A percentile compares a stretch with the other conserved stretches of the same genome.
Conservation (phyloP, 768 basidiomycete species). For the Pleurotus tuoliensis region DNA sequence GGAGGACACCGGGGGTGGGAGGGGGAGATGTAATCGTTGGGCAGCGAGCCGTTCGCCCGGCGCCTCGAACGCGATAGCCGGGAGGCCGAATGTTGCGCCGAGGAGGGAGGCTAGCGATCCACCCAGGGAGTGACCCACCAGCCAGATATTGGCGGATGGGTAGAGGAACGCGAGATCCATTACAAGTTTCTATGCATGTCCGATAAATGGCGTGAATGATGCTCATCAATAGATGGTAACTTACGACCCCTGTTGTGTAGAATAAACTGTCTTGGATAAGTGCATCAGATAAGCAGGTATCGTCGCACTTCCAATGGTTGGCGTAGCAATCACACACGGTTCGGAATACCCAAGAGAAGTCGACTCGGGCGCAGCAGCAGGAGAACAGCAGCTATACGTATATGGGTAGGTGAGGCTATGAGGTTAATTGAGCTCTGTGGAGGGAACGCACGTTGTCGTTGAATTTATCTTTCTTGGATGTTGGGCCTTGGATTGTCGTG, state of each 20-base stretch:
- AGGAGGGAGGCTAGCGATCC: slow-evolving; percentile 87
- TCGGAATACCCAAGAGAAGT: slow-evolving; percentile 79
- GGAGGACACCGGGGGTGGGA: slow-evolving; percentile 55
- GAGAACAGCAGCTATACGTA: slow-evolving; percentile 53
- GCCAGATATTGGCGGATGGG: slow-evolving; percentile 82
- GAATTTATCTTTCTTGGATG: slow-evolving; percentile 87
- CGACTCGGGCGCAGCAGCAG: slow-evolving; percentile 91
- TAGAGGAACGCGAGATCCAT: slow-evolving; percentile 84
- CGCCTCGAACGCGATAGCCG: slow-evolving; percentile 87
- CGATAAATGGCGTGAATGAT: too few relatives aligned
- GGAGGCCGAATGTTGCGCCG: slow-evolving; percentile 86
- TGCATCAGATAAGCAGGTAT: slow-evolving; percentile 77
- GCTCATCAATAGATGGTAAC: slow-evolving; percentile 20
- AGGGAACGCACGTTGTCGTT: slow-evolving; percentile 72
- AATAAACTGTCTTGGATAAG: slow-evolving; percentile 89
- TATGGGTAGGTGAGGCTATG: neutral
- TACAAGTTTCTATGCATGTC: slow-evolving; percentile 56
- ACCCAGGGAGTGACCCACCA: slow-evolving; percentile 88
- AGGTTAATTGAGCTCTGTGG: neutral
- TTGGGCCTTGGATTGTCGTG: slow-evolving; percentile 81
- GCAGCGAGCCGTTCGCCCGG: slow-evolving; percentile 77
- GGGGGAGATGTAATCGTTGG: slow-evolving; percentile 79
- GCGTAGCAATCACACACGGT: slow-evolving; percentile 89
- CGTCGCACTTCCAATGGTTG: slow-evolving; percentile 68
- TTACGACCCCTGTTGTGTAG: slow-evolving; percentile 82